A percentile compares a stretch with the other conserved stretches of the same genome.
Conservation (phyloP, 768 basidiomycete genomes). For the Phaeolepiota aurea region DNA sequence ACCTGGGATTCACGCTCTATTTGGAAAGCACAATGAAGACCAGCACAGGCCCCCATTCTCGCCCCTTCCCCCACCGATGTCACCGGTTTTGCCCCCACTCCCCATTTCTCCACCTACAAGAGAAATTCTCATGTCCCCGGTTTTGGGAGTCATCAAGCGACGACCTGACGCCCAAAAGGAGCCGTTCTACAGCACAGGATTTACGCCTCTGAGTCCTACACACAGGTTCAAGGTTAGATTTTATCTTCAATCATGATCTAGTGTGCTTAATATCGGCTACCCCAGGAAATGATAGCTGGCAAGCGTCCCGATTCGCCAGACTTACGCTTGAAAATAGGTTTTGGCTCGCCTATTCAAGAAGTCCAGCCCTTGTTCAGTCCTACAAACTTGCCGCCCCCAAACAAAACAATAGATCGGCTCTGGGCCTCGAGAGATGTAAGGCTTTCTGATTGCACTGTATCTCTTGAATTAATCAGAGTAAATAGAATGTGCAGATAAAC, state of each 20-base stretch:
- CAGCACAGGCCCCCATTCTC: no score
- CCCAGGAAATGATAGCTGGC: conserved; percentile 17
- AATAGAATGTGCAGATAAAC: conserved; percentile 14
- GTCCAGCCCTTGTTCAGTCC: conserved; percentile 26
- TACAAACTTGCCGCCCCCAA: conserved; percentile 22
- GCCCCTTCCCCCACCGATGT: background rate
- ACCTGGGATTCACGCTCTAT: no score
- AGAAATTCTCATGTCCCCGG: background rate
- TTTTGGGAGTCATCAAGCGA: background rate
- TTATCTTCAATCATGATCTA: background rate
- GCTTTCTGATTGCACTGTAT: background rate
- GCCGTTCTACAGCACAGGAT: conserved; percentile 14
- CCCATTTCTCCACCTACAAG: background rate
- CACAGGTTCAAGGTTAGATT: conserved; percentile 14
- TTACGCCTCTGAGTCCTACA: conserved; percentile 16
- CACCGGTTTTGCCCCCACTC: background rate
- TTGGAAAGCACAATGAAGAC: no score
- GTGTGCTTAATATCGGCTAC: no score
- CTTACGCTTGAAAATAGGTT: conserved; percentile 17
- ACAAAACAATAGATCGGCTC: conserved; percentile 18
- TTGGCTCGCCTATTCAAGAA: conserved; percentile 22
- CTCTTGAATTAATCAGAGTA: background rate
- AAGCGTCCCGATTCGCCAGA: conserved; percentile 18
- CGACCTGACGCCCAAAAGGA: no score
- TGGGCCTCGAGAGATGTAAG: conserved; percentile 25